These are phyloP conservation scores for Tetracladium setigerum DNA, from an alignment of 495 filamentous ascomycete species.

Conservation along the genomic window DNA sequence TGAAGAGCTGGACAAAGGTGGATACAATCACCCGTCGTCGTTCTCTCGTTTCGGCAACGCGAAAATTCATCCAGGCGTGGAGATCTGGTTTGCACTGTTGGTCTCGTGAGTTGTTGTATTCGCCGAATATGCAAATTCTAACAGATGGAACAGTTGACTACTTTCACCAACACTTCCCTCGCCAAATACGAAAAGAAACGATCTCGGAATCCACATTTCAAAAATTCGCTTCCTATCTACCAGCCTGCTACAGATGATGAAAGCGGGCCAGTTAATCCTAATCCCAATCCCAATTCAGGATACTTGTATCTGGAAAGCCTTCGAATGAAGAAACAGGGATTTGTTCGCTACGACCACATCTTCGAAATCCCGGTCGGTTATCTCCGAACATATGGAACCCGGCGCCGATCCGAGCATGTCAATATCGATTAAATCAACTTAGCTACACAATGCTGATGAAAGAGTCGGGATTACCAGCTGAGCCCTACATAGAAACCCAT, in stretches of 20 bases:
- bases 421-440: not conserved
- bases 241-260: not conserved
- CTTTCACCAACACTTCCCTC: slow-evolving; percentile 6
- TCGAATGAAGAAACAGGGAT: slow-evolving; percentile 8
- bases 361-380: slow-evolving; percentile 4
- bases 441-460: slow-evolving; percentile 8
- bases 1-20: not conserved
- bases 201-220: not conserved
- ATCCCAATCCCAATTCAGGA: not conserved
- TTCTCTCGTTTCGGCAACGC: slow-evolving; percentile 3
- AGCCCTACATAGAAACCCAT: not conserved
- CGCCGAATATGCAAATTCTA: not conserved
- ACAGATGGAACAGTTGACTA: slow-evolving; percentile 10
- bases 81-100: slow-evolving; percentile 10
- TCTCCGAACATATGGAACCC: slow-evolving; percentile 1
- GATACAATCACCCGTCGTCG: slow-evolving; percentile 16
- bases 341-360: slow-evolving; percentile 5
- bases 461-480: not conserved
- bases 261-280: not conserved
- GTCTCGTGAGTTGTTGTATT: slow-evolving; percentile 2
- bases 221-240: slow-evolving; percentile 5
- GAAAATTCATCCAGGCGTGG: not conserved
- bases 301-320: slow-evolving; percentile 1
- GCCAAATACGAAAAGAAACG: not conserved
- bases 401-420: not conserved